Percentiles rank a stretch among this genome's conserved stretches.
phyloP scores from a whole-genome alignment of 1,139 yeast species.

The Suhomyces taliae region DNA sequence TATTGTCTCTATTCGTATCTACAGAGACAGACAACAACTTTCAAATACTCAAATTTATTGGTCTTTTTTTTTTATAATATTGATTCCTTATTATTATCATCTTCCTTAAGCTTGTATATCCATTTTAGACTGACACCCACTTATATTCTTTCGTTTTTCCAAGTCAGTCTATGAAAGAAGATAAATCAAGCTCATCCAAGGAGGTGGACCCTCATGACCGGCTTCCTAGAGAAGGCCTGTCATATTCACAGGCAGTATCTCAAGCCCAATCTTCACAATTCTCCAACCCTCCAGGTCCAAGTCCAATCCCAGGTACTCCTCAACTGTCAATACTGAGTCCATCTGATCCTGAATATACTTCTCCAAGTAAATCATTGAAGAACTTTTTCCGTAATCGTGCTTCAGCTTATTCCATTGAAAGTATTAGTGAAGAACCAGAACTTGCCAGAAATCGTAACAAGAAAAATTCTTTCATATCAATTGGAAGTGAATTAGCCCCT shows the following conservation, averaged over 20 bases:
- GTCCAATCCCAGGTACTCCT: neutral
- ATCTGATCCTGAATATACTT: slow-evolving; percentile 15
- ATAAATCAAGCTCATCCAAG: slow-evolving; percentile 1
- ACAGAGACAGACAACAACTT: too few relatives aligned
- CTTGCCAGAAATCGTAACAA: slow-evolving; percentile 8
- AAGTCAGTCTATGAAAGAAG: slow-evolving; percentile 10
- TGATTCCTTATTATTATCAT: neutral
- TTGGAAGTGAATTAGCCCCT: slow-evolving; percentile 11
- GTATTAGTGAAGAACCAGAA: slow-evolving; percentile 29
- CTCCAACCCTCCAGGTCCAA: neutral
- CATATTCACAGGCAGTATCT: neutral
- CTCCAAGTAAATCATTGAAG: slow-evolving; percentile 32
- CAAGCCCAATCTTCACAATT: neutral
- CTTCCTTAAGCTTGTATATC: neutral
- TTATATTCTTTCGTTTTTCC: slow-evolving; percentile 5
- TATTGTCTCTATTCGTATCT: neutral
- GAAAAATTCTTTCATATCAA: slow-evolving; percentile 9
- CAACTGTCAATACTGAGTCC: neutral
- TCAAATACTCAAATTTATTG: too few relatives aligned
- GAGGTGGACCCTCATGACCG: neutral
- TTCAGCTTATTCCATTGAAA: slow-evolving; percentile 29
- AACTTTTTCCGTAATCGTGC: slow-evolving; percentile 27
- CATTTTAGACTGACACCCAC: slow-evolving; percentile 7
- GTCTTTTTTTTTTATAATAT: too few relatives aligned
- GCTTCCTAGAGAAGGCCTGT: neutral